A percentile compares a stretch with the other conserved stretches of the same genome.
These are phyloP conservation scores for Zanthoxylum bungeanum DNA, from an alignment of 345 rosid genomes.

Conservation along the genomic window DNA sequence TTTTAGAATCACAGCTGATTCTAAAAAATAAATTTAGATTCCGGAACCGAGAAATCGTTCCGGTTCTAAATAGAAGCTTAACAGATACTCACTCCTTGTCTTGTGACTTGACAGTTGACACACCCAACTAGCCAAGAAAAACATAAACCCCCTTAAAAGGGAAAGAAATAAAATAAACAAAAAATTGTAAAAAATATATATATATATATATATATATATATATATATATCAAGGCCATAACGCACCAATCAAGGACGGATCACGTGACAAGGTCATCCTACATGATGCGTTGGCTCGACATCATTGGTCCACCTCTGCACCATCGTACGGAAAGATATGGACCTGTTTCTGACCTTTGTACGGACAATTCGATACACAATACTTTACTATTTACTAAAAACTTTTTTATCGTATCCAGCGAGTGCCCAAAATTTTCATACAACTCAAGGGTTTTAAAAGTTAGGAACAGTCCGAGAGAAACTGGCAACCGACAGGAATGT, in stretches of 20 bases:
- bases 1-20: too few species aligned
- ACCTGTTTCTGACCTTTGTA: conserved; percentile 23
- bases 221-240: too few species aligned
- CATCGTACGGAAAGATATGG: conserved; percentile 22
- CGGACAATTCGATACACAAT: too few species aligned
- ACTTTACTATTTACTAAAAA: not conserved
- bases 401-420: conserved; percentile 10
- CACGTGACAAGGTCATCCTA: conserved; percentile 40
- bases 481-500: conserved; percentile 81
- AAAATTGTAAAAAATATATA: too few species aligned
- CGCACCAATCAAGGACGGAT: conserved; percentile 24
- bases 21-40: too few species aligned
- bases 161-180: not conserved
- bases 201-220: too few species aligned
- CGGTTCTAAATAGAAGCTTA: too few species aligned
- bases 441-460: conserved; percentile 2
- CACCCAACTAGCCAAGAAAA: not conserved
- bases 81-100: too few species aligned
- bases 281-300: not conserved
- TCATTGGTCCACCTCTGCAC: conserved; percentile 4
- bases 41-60: too few species aligned
- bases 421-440: conserved; percentile 30
- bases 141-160: not conserved
- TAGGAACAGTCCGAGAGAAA: conserved; percentile 50
- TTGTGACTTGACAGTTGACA: not conserved